These are phyloP conservation scores for Lipomyces orientalis DNA, from an alignment of 805 yeast genomes.

Conservation along the genomic window DNA sequence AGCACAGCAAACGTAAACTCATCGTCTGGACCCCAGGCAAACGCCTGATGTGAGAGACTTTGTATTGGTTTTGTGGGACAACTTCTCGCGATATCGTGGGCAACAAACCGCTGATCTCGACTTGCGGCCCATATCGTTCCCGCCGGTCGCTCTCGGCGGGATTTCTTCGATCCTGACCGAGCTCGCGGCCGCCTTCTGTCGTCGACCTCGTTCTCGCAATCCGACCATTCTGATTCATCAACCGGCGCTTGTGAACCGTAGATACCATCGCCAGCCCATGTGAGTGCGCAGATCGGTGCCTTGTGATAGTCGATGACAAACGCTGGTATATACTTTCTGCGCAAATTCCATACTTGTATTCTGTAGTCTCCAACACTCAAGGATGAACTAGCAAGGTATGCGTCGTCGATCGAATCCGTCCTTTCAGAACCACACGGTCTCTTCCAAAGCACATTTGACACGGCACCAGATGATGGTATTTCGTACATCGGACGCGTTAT, in stretches of 20 bases:
- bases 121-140: conserved; percentile 55
- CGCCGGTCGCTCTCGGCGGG: not conserved
- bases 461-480: conserved; percentile 76
- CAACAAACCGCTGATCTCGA: conserved; percentile 56
- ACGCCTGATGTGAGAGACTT: conserved; percentile 56
- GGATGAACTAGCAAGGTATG: conserved; percentile 76
- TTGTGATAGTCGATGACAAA: conserved; percentile 57
- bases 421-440: conserved; percentile 47
- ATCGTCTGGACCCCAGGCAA: conserved; percentile 64
- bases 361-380: conserved; percentile 68
- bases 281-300: conserved; percentile 61
- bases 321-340: conserved; percentile 74
- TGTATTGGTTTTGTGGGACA: conserved; percentile 54
- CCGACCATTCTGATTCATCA: not conserved
- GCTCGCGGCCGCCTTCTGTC: conserved; percentile 7
- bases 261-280: conserved; percentile 50
- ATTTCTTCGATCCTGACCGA: not conserved
- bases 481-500: conserved; percentile 66
- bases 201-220: not conserved
- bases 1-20: conserved; percentile 53
- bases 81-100: conserved; percentile 52
- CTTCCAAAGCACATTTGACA: conserved; percentile 76
- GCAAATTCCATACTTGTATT: conserved; percentile 70
- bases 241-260: conserved; percentile 20
- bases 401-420: conserved; percentile 46